A percentile compares a stretch with the other conserved stretches of the same genome.
Conservation (phyloP, 495 filamentous ascomycete genomes). For the Clavariopsis aquatica region DNA sequence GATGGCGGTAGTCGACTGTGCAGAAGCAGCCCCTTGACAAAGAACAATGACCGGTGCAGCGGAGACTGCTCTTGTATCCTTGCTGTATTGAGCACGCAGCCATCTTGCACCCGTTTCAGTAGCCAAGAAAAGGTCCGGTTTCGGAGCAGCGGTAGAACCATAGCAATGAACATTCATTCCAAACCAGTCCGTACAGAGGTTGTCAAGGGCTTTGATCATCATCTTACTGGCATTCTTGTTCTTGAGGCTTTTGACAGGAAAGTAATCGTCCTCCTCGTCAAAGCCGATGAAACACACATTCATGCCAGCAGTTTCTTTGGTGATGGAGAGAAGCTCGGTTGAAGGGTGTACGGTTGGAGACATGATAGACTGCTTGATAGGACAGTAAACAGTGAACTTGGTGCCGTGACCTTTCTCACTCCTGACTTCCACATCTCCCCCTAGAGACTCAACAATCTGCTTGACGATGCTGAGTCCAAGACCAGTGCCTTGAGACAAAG, state of each 20-base stretch:
- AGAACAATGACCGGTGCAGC: constrained; percentile 27
- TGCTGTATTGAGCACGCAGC: constrained; percentile 25
- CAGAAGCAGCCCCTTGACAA: constrained; percentile 31
- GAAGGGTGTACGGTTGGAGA: constrained; percentile 7
- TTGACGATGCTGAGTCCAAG: constrained; percentile 62
- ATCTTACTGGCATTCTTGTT: constrained; percentile 34
- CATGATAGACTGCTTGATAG: constrained; percentile 41
- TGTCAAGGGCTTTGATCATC: constrained; percentile 43
- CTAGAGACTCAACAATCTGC: constrained; percentile 62
- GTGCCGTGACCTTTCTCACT: constrained; percentile 61
- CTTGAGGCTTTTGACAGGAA: constrained; percentile 39
- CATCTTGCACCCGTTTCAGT: constrained; percentile 30
- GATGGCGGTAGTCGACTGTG: constrained; percentile 24
- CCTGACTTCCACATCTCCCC: constrained; percentile 60
- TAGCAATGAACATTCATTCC: constrained; percentile 43
- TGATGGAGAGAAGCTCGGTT: constrained; percentile 14
- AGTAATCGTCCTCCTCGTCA: constrained; percentile 43
- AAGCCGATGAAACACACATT: constrained; percentile 44
- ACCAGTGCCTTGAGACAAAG: constrained; percentile 65
- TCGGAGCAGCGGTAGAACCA: constrained; percentile 25
- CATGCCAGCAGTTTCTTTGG: constrained; percentile 23
- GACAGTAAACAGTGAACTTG: constrained; percentile 57
- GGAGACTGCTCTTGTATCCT: background rate
- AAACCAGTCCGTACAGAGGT: constrained; percentile 46
- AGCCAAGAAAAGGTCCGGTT: constrained; percentile 33